Conservation (phyloP, 2,329 filamentous ascomycete genomes). For the Acephala macrosclerotiorum region DNA sequence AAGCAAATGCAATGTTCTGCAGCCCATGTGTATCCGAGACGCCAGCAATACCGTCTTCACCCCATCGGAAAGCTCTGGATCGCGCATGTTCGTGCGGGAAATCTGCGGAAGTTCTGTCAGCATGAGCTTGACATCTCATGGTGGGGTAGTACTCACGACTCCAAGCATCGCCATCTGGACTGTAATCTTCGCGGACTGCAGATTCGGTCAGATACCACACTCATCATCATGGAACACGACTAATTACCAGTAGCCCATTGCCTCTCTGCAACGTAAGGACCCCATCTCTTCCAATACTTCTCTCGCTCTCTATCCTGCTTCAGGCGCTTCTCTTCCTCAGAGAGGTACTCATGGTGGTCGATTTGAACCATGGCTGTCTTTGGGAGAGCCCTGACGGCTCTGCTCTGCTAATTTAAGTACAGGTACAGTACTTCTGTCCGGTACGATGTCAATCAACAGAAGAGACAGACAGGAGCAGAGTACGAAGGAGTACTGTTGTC, state of each 20-base stretch:
- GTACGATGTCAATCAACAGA: constrained; percentile 4
- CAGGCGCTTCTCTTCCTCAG: constrained; percentile 88
- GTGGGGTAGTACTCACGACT: constrained; percentile 70
- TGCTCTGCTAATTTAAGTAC: not conserved
- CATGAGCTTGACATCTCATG: not conserved
- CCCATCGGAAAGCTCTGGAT: constrained; percentile 91
- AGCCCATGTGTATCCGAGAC: constrained; percentile 91
- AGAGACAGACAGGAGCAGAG: not conserved
- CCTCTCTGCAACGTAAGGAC: constrained; percentile 89
- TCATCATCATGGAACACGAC: not conserved
- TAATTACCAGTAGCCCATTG: constrained; percentile 93
- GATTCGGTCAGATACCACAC: not conserved
- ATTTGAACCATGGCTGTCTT: constrained; percentile 84
- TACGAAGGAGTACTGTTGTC: not conserved
- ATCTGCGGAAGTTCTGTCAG: constrained; percentile 59
- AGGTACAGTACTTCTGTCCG: not conserved
- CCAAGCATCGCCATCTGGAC: constrained; percentile 91
- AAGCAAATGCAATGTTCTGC: constrained; percentile 93
- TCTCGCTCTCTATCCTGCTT: constrained; percentile 82
- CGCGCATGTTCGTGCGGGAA: constrained; percentile 94
- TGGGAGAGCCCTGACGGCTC: not conserved
- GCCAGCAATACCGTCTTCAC: constrained; percentile 95
- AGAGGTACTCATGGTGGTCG: constrained; percentile 86
- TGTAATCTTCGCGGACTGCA: constrained; percentile 88
- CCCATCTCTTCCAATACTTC: constrained; percentile 99